Conservation (phyloP, 78 protist genomes). For the Diacronema lutheri region DNA sequence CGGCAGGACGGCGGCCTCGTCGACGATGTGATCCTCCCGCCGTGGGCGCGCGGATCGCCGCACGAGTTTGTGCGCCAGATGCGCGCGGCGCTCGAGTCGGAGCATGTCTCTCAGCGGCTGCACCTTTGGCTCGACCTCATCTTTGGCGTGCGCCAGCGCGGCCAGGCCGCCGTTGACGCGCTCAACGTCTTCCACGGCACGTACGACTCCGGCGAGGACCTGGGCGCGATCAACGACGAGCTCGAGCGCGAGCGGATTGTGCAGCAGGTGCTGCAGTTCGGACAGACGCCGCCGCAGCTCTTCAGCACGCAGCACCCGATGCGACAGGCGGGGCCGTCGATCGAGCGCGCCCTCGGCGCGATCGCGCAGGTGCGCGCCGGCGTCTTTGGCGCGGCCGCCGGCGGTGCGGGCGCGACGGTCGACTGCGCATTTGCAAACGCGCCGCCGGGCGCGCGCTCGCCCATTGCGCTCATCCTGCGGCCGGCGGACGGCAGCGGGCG, state of each 20-base stretch:
- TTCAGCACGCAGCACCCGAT: not conserved
- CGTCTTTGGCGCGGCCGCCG: no score
- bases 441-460: no score
- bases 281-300: constrained; percentile 91
- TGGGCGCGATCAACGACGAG: constrained; percentile 65
- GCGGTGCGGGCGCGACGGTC: no score
- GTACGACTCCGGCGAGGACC: constrained; percentile 85
- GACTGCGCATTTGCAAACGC: no score
- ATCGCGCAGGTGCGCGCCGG: no score
- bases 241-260: constrained; percentile 54
- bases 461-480: no score
- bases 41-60: constrained; percentile 79
- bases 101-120: constrained; percentile 72
- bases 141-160: constrained; percentile 93
- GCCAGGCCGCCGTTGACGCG: constrained; percentile 73
- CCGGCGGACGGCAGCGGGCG: no score
- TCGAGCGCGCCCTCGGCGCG: no score
- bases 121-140: constrained; percentile 96
- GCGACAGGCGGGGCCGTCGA: not conserved
- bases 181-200: constrained; percentile 84
- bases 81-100: constrained; percentile 84
- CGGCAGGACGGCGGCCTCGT: constrained; percentile 29
- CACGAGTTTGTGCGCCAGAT: constrained; percentile 52
- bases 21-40: constrained; percentile 83
- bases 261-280: constrained; percentile 80